These are phyloP conservation scores for Jacaranda copaia DNA, from an alignment of 257 asterid species.

Conservation along the genomic window DNA sequence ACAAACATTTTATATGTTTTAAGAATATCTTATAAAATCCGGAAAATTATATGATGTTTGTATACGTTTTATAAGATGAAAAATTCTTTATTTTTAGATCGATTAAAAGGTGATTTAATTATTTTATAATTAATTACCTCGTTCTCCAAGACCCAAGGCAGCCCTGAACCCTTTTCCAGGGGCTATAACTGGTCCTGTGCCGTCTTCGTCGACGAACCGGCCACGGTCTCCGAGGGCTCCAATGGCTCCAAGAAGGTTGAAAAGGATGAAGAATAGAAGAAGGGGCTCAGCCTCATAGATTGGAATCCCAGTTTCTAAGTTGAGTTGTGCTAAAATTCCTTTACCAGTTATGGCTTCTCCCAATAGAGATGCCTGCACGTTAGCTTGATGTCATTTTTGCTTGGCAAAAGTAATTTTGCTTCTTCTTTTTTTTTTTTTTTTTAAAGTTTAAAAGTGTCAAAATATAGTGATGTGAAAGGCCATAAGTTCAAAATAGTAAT, in stretches of 20 bases:
- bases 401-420: too few species aligned
- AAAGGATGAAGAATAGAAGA: conserved; percentile 84
- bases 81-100: too few species aligned
- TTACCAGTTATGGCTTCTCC: conserved; percentile 98
- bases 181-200: conserved; percentile 75
- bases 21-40: too few species aligned
- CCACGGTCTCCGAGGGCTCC: conserved; percentile 99
- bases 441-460: too few species aligned
- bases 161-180: conserved; percentile 78
- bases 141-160: conserved; percentile 77
- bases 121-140: conserved; percentile 41
- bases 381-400: neutral
- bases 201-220: conserved; percentile 70
- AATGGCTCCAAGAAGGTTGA: conserved; percentile 92
- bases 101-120: too few species aligned
- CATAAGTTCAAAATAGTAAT: too few species aligned
- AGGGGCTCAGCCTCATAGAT: conserved; percentile 73
- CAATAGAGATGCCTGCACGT: conserved; percentile 64
- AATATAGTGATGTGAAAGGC: too few species aligned
- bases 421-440: too few species aligned
- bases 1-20: too few species aligned
- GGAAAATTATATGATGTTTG: too few species aligned
- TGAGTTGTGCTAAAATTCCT: conserved; percentile 83
- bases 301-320: conserved; percentile 94
- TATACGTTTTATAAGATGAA: too few species aligned